Evolutionary conservation across 2,329 filamentous ascomycete genomes (phyloP).

Genomic region (Xylariomycetidae sp.): DNA sequence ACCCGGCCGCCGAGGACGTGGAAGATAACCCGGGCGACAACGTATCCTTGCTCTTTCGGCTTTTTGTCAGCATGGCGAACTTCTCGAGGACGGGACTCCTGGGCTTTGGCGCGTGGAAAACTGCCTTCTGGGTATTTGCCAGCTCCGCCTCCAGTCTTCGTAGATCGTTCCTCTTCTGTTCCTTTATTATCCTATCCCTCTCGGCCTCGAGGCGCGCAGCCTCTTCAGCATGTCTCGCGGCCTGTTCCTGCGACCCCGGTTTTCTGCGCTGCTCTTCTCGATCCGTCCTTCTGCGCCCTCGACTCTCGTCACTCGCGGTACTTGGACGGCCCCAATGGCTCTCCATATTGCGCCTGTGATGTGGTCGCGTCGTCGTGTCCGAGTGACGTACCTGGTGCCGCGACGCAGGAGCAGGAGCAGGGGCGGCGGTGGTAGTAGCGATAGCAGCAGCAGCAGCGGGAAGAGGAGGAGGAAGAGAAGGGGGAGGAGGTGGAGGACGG

Average conservation of each 20-base stretch:
- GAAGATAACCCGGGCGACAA: slow-evolving; percentile 29
- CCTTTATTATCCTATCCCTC: slow-evolving; percentile 42
- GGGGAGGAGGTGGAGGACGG: too few species aligned
- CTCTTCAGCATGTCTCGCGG: slow-evolving; percentile 32
- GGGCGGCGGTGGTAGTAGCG: too few species aligned
- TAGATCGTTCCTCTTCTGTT: slow-evolving; percentile 46
- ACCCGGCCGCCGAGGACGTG: slow-evolving; percentile 22
- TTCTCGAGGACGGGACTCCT: slow-evolving; percentile 43
- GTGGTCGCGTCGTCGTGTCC: slow-evolving; percentile 12
- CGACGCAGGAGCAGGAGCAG: too few species aligned
- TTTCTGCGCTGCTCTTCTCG: slow-evolving; percentile 13
- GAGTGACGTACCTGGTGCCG: slow-evolving; percentile 18
- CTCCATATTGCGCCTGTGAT: slow-evolving; percentile 10
- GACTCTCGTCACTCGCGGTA: slow-evolving; percentile 14
- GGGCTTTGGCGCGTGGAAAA: slow-evolving; percentile 21
- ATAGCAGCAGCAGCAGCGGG: too few species aligned
- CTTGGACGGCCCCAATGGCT: slow-evolving; percentile 7
- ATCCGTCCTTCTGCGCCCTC: slow-evolving; percentile 14
- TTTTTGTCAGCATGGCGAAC: slow-evolving; percentile 40
- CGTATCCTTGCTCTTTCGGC: slow-evolving; percentile 35
- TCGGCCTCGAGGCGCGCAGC: slow-evolving; percentile 41
- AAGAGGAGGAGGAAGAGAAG: slow-evolving; percentile 8
- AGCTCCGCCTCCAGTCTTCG: slow-evolving; percentile 41
- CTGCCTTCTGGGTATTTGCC: slow-evolving; percentile 27
- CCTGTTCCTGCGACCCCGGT: slow-evolving; percentile 19